Conservation (phyloP, 352 stramenopile species). For the Phytophthora meadii region DNA sequence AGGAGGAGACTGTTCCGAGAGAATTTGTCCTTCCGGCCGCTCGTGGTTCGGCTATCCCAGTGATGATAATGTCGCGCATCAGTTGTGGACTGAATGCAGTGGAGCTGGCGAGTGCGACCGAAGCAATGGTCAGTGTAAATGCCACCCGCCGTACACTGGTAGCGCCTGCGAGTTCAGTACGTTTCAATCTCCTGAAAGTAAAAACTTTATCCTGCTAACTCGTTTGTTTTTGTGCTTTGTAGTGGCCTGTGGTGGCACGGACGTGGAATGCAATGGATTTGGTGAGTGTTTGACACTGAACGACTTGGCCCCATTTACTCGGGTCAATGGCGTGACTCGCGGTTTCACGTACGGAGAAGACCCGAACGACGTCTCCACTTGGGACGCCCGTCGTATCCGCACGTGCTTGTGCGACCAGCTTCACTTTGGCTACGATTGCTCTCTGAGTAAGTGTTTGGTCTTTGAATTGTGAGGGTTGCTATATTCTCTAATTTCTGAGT, state of each 20-base stretch:
- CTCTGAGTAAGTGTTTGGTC: slow-evolving; percentile 41
- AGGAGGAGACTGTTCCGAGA: slow-evolving; percentile 79
- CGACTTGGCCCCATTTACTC: slow-evolving; percentile 62
- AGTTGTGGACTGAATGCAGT: slow-evolving; percentile 64
- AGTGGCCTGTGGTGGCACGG: slow-evolving; percentile 61
- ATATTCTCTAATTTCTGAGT: slow-evolving; percentile 8
- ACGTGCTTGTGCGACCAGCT: slow-evolving; percentile 66
- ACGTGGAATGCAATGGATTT: slow-evolving; percentile 72
- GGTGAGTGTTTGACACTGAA: slow-evolving; percentile 77
- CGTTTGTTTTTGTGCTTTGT: slow-evolving; percentile 3
- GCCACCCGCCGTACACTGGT: slow-evolving; percentile 70
- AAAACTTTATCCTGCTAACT: neutral
- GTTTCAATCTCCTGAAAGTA: slow-evolving; percentile 8
- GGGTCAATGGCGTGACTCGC: slow-evolving; percentile 58
- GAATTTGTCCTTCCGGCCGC: slow-evolving; percentile 54
- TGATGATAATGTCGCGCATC: slow-evolving; percentile 61
- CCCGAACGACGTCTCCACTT: slow-evolving; percentile 74
- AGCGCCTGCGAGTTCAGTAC: slow-evolving; percentile 75
- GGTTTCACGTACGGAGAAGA: slow-evolving; percentile 70
- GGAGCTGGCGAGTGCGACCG: slow-evolving; percentile 71
- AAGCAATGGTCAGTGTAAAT: slow-evolving; percentile 74
- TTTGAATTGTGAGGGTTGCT: neutral
- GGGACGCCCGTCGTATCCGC: slow-evolving; percentile 75
- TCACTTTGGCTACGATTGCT: slow-evolving; percentile 80
- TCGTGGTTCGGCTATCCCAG: slow-evolving; percentile 79